Evolutionary conservation across 1,139 yeast genomes (phyloP), one percentile per base, ranked within the genome.

Genomic region (Nakaseomyces glabratus): DNA sequence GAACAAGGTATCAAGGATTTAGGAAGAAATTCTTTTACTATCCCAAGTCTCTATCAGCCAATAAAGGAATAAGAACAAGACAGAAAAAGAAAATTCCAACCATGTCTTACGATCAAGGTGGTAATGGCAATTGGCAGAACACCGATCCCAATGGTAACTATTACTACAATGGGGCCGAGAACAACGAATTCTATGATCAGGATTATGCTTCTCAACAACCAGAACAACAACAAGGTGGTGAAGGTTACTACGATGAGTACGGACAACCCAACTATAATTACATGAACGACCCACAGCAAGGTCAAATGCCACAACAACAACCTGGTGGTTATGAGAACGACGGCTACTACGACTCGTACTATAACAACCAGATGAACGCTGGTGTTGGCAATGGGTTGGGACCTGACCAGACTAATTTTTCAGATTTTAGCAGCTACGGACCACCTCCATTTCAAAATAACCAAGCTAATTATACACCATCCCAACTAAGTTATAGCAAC

Each of bases 401-500:
- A 28, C 68, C 71, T 42, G 81, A 75, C 49, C 79, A 78, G 10
- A 88, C 79, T 58, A 82, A 82, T 34, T 81, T 78, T 46, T 76
- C 85, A 20, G 90, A 80, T 56, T 81, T 79, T 55, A 71, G 81
- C 47, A 78, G 79, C 54, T 82, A 82, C 35, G 58, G 56, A 13
- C 75, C 73, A 6, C 62, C 63, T 39, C 30, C 30, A 8, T 11
- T 26, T 8, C 30, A 26, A n/a, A 20, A 28, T 20, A 14, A 14
- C 18, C 32, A 28, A 18, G 22, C 16, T 7, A 85, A 76, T 51
- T 77, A 76, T 56, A 78, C 90, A 32, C 86, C 90, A 20, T 78
- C 86, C n/a, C 88, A 80, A 56, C 76, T 79, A 82, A 76, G 84
- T 55, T 80, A 78, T 51, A 85, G 14, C 32, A 28, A 19, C 19